Conservation (phyloP, 106 monocot genomes). For the Agapanthus africanus region DNA sequence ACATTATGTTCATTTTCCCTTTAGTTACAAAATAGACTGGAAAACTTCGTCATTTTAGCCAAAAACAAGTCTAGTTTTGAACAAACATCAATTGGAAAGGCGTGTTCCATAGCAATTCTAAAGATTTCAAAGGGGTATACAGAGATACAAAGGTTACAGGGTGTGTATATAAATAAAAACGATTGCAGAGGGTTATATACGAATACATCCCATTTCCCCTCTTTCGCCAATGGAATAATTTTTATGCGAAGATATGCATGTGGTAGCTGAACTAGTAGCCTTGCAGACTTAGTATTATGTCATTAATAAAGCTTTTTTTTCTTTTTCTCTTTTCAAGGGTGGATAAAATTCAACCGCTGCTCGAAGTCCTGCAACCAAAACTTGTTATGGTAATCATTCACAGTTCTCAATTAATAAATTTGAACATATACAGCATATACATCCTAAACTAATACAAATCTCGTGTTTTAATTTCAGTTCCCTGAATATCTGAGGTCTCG, state of each 20-base stretch:
- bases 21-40: no score
- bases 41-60: no score
- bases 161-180: not conserved
- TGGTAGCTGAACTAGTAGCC: not conserved
- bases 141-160: not conserved
- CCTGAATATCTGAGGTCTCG: conserved; percentile 35
- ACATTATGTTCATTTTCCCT: no score
- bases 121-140: no score
- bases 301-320: not conserved
- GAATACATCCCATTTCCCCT: not conserved
- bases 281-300: not conserved
- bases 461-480: conserved; percentile 26
- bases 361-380: conserved; percentile 43
- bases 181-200: not conserved
- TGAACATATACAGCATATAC: not conserved
- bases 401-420: not conserved
- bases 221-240: not conserved
- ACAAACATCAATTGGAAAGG: no score
- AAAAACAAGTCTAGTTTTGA: no score
- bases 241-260: not conserved
- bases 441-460: not conserved
- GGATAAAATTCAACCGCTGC: conserved; percentile 33
- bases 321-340: conserved; percentile 17
- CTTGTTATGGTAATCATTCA: conserved; percentile 31
- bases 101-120: no score